Percentiles rank a stretch among this genome's conserved stretches.
phyloP scores from a whole-genome alignment of 179 eudicot genomes.

The Camellia oleifera region DNA sequence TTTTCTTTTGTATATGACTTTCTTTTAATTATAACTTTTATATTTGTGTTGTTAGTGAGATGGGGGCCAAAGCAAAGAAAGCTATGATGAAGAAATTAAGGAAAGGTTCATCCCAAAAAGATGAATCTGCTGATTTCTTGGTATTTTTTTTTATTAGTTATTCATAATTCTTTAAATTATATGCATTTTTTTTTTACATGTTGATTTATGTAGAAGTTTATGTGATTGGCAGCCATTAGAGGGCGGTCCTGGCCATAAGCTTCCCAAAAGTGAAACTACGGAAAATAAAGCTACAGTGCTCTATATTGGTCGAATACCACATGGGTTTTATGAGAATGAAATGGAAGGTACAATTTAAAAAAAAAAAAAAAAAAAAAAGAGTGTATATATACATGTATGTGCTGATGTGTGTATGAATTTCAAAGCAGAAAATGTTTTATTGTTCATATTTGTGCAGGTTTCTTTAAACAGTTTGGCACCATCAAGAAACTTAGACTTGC shows the following conservation, averaged over 20 bases:
- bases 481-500: slow-evolving; percentile 42
- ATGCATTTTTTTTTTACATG: not conserved
- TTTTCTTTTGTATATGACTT: too few relatives aligned
- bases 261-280: slow-evolving; percentile 24
- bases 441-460: slow-evolving; percentile 40
- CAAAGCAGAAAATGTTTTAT: not conserved
- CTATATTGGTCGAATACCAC: slow-evolving; percentile 85
- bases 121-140: slow-evolving; percentile 55
- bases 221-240: slow-evolving; percentile 55
- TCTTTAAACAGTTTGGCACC: slow-evolving; percentile 76
- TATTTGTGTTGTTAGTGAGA: slow-evolving; percentile 21
- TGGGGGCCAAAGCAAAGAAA: slow-evolving; percentile 44
- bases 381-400: not conserved
- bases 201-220: not conserved
- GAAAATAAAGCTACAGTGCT: slow-evolving; percentile 61
- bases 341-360: slow-evolving; percentile 56
- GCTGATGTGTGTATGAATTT: not conserved
- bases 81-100: slow-evolving; percentile 44
- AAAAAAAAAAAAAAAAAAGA: too few relatives aligned
- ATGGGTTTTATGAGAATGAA: slow-evolving; percentile 89
- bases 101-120: slow-evolving; percentile 34
- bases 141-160: slow-evolving; percentile 23
- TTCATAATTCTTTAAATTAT: not conserved
- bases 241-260: slow-evolving; percentile 61
- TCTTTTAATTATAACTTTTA: not conserved